These are phyloP conservation scores for Populus hybrid DNA, from an alignment of 441 rosid genomes.

Conservation along the genomic window DNA sequence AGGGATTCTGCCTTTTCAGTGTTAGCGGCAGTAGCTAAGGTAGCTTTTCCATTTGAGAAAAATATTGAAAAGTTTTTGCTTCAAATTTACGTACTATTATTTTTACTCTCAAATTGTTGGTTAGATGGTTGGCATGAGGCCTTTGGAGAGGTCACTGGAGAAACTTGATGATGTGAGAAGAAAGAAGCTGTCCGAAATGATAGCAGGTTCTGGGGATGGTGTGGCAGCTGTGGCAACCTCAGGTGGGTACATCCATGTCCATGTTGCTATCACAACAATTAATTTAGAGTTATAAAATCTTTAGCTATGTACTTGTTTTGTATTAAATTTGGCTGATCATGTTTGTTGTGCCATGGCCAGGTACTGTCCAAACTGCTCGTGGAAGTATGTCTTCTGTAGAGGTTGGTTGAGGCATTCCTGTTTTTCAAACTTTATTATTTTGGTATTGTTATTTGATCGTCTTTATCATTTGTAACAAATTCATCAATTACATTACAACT, in stretches of 20 bases:
- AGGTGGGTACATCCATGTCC: constrained; percentile 42
- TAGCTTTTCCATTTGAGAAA: constrained; percentile 20
- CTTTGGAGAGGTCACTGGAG: constrained; percentile 93
- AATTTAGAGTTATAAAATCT: constrained; percentile 1
- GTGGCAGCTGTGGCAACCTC: constrained; percentile 47
- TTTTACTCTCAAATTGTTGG: not conserved
- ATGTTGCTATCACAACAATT: constrained; percentile 14
- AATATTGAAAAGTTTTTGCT: not conserved
- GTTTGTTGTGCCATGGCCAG: constrained; percentile 36
- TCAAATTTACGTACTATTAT: not conserved
- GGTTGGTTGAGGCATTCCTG: constrained; percentile 45
- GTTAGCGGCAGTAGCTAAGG: constrained; percentile 97
- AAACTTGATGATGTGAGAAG: constrained; percentile 99
- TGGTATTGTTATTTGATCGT: constrained; percentile 7
- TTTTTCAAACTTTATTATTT: not conserved
- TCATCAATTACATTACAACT: not conserved
- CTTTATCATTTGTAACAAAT: not conserved
- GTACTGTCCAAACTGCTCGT: constrained; percentile 53
- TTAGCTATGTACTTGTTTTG: not conserved
- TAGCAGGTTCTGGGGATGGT: constrained; percentile 65
- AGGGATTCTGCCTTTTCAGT: constrained; percentile 97
- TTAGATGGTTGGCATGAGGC: constrained; percentile 98
- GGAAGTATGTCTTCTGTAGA: constrained; percentile 48
- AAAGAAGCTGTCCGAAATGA: constrained; percentile 99
- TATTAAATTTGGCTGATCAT: constrained; percentile 20